These are phyloP conservation scores for Jasminum sambac DNA, from an alignment of 257 asterid genomes.

Conservation along the genomic window DNA sequence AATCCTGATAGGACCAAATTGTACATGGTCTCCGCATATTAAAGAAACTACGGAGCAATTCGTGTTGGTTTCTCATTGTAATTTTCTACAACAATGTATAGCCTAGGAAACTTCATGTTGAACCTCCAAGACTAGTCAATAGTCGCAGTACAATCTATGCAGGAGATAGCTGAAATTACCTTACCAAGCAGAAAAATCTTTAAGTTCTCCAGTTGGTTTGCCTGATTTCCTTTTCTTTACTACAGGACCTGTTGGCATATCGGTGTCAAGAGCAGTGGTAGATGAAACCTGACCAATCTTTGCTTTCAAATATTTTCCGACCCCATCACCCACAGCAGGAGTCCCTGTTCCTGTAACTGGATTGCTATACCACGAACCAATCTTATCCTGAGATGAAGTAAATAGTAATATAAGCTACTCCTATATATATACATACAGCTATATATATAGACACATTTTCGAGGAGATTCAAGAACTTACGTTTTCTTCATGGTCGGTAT, in stretches of 20 bases:
- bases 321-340: constrained; percentile 59
- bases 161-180: background rate
- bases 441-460: too few relatives aligned
- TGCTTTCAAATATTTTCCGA: constrained; percentile 76
- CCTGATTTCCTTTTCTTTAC: constrained; percentile 72
- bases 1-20: background rate
- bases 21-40: background rate
- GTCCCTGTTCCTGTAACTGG: constrained; percentile 61
- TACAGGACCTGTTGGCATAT: constrained; percentile 40
- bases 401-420: background rate
- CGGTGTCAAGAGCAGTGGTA: constrained; percentile 35
- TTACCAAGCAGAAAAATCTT: constrained; percentile 84
- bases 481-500: constrained; percentile 63
- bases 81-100: background rate
- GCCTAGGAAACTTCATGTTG: background rate
- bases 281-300: constrained; percentile 41
- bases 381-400: constrained; percentile 60
- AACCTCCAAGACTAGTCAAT: background rate
- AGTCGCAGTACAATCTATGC: background rate
- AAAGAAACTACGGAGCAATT: background rate
- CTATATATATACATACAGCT: too few relatives aligned
- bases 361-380: constrained; percentile 95
- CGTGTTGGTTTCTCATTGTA: background rate
- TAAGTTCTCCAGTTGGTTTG: constrained; percentile 45
- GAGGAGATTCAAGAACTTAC: constrained; percentile 42